phyloP scores from a whole-genome alignment of 2,329 filamentous ascomycete genomes.

The Fusarium aywerte region DNA sequence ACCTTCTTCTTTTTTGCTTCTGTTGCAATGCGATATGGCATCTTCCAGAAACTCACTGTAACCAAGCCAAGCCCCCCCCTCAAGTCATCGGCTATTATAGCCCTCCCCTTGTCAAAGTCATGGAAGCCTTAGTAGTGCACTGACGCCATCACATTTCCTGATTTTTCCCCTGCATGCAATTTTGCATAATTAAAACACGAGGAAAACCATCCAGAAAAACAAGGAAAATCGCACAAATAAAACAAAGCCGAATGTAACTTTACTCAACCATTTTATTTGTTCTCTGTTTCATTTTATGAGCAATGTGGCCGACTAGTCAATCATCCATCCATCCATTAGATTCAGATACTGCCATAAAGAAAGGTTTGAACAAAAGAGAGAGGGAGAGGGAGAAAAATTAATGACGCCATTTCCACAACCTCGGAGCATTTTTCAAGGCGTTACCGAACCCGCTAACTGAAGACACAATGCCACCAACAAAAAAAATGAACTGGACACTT shows the following conservation, averaged over 20 bases:
- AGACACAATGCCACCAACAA: background rate
- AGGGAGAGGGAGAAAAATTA: background rate
- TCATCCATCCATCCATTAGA: background rate
- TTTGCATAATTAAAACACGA: constrained; percentile 8
- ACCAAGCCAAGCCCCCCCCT: background rate
- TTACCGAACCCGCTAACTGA: background rate
- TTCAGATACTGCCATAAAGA: background rate
- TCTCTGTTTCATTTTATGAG: background rate
- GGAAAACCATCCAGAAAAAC: background rate
- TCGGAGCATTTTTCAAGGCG: constrained; percentile 8
- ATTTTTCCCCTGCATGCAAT: constrained; percentile 30
- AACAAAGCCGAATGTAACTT: background rate
- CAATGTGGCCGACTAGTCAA: background rate
- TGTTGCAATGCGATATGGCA: no score
- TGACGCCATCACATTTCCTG: constrained; percentile 31
- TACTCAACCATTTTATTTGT: background rate
- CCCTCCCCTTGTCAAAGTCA: constrained; percentile 14
- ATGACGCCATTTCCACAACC: constrained; percentile 14
- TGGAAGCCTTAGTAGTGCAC: constrained; percentile 9
- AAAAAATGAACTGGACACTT: constrained; percentile 4
- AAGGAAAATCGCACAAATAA: constrained; percentile 1
- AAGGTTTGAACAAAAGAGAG: background rate
- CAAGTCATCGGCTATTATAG: constrained; percentile 16
- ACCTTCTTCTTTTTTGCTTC: background rate
- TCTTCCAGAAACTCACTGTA: background rate